Evolutionary conservation across 306 rosid species (phyloP).

Genomic region (Vigna unguiculata): DNA sequence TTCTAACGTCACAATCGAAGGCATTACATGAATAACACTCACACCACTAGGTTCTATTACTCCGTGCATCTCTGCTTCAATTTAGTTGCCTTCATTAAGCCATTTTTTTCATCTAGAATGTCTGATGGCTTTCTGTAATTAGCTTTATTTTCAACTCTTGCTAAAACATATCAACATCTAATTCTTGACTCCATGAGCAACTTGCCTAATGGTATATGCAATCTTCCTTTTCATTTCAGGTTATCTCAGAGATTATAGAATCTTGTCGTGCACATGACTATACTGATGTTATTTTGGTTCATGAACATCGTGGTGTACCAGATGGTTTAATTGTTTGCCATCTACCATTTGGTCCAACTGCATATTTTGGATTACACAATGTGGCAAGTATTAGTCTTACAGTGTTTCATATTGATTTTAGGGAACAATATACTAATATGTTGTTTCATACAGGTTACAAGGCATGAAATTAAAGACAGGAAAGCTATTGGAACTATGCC

Average conservation of each 20-base stretch:
- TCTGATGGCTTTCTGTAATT: background rate
- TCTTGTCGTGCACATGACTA: constrained; percentile 86
- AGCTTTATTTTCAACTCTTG: constrained; percentile 8
- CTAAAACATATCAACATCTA: constrained; percentile 15
- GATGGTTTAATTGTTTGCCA: constrained; percentile 89
- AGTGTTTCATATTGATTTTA: background rate
- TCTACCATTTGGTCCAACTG: constrained; percentile 94
- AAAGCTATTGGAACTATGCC: constrained; percentile 93
- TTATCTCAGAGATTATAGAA: constrained; percentile 86
- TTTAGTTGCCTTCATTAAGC: background rate
- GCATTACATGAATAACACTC: background rate
- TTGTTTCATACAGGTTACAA: constrained; percentile 69
- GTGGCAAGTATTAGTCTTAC: constrained; percentile 69
- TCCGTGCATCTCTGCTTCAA: background rate
- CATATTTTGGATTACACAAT: constrained; percentile 84
- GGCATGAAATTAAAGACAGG: constrained; percentile 91
- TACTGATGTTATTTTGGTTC: constrained; percentile 87
- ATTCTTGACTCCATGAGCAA: constrained; percentile 19
- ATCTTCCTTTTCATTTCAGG: constrained; percentile 57
- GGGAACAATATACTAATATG: constrained; percentile 39
- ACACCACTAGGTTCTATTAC: background rate
- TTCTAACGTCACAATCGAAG: background rate
- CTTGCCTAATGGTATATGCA: background rate
- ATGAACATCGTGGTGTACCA: constrained; percentile 97
- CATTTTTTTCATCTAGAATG: background rate